These are phyloP conservation scores for Ambrosiella xylebori DNA, from an alignment of 2,329 filamentous ascomycete species.

Conservation along the genomic window DNA sequence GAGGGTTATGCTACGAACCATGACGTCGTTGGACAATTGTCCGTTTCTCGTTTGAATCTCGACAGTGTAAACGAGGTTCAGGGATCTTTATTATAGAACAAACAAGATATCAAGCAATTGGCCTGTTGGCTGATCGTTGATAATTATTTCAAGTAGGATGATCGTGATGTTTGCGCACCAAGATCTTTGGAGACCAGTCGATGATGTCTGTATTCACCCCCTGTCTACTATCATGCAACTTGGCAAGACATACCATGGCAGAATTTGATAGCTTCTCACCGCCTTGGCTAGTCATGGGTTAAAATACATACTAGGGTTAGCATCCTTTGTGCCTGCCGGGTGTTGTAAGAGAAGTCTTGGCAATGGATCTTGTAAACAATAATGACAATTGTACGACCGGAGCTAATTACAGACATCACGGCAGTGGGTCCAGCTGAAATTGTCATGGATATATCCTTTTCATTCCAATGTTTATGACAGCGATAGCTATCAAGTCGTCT, in stretches of 20 bases:
- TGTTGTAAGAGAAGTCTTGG: not conserved
- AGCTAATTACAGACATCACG: not conserved
- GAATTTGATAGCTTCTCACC: conserved; percentile 3
- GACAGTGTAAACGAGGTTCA: not conserved
- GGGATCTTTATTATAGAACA: too few relatives aligned
- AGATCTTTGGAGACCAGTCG: not conserved
- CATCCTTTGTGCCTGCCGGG: not conserved
- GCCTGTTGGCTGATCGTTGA: too few relatives aligned
- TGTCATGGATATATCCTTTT: not conserved
- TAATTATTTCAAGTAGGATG: not conserved
- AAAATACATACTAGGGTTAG: not conserved
- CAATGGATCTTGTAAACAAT: not conserved
- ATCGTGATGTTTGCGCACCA: not conserved
- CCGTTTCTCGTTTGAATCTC: not conserved
- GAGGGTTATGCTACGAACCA: not conserved
- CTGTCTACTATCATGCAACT: conserved; percentile 6
- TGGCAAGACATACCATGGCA: conserved; percentile 1
- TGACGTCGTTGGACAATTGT: not conserved
- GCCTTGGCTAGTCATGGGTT: not conserved
- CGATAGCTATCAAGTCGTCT: too few relatives aligned
- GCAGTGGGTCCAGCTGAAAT: not conserved
- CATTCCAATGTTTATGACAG: too few relatives aligned
- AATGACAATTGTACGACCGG: not conserved
- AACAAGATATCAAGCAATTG: too few relatives aligned
- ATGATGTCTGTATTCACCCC: not conserved